These are phyloP conservation scores for Phytopythium delawarense DNA, from an alignment of 352 stramenopile genomes.

Conservation along the genomic window DNA sequence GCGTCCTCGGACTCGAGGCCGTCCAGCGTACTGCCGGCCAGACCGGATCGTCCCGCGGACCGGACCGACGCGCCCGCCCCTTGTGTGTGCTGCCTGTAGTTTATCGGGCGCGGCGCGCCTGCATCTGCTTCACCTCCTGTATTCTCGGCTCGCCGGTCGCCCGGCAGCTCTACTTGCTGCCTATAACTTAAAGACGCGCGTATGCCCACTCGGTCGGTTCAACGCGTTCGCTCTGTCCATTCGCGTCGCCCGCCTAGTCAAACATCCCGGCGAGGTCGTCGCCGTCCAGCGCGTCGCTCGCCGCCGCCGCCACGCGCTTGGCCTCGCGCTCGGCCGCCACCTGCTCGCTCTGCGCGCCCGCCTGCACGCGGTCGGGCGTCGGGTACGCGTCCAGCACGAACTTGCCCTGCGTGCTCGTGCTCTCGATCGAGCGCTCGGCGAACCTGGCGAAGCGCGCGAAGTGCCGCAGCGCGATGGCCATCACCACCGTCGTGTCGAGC, in stretches of 20 bases:
- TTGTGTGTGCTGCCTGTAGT: neutral
- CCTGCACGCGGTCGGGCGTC: constrained; percentile 25
- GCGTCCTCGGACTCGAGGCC: neutral
- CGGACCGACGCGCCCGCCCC: neutral
- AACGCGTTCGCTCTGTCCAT: neutral
- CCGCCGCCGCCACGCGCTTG: constrained; percentile 29
- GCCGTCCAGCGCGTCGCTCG: constrained; percentile 32
- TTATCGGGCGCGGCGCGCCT: neutral
- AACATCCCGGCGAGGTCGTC: constrained; percentile 51
- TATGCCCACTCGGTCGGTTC: neutral
- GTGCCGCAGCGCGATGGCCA: constrained; percentile 60
- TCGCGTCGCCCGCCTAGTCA: constrained; percentile 13
- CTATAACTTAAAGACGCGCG: neutral
- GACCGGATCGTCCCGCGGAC: neutral
- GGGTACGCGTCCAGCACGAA: constrained; percentile 69
- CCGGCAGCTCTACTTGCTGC: neutral
- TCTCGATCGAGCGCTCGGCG: constrained; percentile 49
- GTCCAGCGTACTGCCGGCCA: neutral
- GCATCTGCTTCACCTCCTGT: neutral
- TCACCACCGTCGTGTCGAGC: constrained; percentile 65
- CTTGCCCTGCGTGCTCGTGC: constrained; percentile 68
- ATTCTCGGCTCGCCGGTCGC: neutral
- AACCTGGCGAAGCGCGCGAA: constrained; percentile 65
- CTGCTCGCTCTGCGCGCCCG: constrained; percentile 22
- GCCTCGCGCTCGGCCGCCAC: constrained; percentile 44